Conservation (phyloP, 164 flowering plant species). For the Tetrastigma voinierianum region DNA sequence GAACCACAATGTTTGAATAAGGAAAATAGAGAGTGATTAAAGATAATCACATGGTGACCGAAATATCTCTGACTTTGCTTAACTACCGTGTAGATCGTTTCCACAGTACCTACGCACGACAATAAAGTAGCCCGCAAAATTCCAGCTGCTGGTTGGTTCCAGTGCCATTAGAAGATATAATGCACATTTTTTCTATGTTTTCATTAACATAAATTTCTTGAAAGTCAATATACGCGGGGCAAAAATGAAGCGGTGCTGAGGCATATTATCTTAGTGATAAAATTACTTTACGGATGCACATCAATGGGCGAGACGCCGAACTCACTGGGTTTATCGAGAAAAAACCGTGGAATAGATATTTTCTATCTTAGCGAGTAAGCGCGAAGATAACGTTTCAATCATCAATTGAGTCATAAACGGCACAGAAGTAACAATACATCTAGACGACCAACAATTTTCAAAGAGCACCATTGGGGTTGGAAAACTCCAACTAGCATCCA, state of each 20-base stretch:
- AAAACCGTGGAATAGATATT: conserved; percentile 90
- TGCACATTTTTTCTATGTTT: no score
- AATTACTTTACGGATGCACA: conserved; percentile 65
- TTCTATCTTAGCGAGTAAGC: no score
- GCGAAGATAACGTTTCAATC: no score
- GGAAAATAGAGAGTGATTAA: no score
- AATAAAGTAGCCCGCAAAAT: conserved; percentile 14
- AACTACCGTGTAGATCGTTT: conserved; percentile 75
- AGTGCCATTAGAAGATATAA: no score
- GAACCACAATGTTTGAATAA: no score
- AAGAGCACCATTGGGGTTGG: background rate
- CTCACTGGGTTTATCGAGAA: conserved; percentile 82
- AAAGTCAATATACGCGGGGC: no score
- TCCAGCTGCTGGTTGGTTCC: no score
- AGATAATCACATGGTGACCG: no score
- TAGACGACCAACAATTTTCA: background rate
- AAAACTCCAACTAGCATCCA: no score
- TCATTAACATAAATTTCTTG: conserved; percentile 1
- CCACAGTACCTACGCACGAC: conserved; percentile 82
- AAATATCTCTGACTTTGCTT: no score
- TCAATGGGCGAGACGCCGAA: conserved; percentile 94
- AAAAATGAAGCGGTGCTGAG: background rate
- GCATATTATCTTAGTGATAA: background rate
- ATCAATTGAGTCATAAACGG: background rate
- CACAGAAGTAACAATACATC: background rate